phyloP scores from a whole-genome alignment of 805 yeast species.

The Crinitomyces ghanaensis region DNA sequence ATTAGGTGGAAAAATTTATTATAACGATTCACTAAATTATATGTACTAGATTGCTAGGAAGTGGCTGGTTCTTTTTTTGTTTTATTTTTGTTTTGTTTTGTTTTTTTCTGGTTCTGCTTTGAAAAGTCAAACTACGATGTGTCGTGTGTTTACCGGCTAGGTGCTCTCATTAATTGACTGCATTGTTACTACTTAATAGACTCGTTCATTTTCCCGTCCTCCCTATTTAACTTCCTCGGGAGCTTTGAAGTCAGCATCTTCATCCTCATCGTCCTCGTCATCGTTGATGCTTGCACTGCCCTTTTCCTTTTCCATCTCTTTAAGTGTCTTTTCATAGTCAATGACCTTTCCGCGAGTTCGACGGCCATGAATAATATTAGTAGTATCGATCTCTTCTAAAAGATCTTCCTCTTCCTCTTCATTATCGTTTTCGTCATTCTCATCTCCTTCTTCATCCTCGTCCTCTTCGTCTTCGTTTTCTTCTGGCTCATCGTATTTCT shows the following conservation, averaged over 20 bases:
- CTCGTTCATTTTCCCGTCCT: not conserved
- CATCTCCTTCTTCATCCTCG: constrained; percentile 27
- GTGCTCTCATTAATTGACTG: not conserved
- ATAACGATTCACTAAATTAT: not conserved
- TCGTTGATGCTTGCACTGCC: constrained; percentile 36
- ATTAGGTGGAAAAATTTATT: not conserved
- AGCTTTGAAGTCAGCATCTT: constrained; percentile 42
- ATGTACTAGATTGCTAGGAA: not conserved
- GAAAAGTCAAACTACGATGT: not conserved
- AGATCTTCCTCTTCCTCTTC: constrained; percentile 68
- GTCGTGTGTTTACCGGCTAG: not conserved
- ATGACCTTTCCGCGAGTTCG: constrained; percentile 86
- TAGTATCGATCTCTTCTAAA: constrained; percentile 63
- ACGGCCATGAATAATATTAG: constrained; percentile 69
- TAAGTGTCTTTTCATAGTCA: constrained; percentile 74
- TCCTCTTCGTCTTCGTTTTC: constrained; percentile 31
- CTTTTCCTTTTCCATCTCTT: constrained; percentile 45
- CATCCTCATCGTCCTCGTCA: constrained; percentile 34
- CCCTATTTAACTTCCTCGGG: constrained; percentile 16
- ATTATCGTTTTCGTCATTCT: constrained; percentile 37
- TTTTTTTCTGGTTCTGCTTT: not conserved
- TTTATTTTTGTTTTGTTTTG: not conserved
- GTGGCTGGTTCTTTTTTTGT: constrained; percentile 2
- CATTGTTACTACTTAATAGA: no score
- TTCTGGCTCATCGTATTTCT: constrained; percentile 40